Evolutionary conservation across 1,284 basidiomycete species (phyloP).

Genomic region (Moesziomyces globuligerus): DNA sequence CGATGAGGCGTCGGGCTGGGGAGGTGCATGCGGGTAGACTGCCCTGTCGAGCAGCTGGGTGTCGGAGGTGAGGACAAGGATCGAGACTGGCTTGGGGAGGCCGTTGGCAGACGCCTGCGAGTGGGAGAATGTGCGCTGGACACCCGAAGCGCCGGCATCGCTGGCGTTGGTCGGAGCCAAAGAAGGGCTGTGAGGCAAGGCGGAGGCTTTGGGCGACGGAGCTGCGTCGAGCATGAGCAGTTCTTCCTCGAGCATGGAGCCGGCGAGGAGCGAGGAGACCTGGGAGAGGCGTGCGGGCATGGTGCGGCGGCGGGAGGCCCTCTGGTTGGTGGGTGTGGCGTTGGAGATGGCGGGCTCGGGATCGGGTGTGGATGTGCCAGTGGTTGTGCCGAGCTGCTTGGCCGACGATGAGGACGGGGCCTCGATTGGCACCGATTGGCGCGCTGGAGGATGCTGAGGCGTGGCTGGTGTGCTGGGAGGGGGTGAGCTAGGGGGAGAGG

Average conservation of each 20-base stretch:
- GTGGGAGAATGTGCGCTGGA: constrained; percentile 3
- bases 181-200: neutral
- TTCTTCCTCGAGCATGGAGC: constrained; percentile 52
- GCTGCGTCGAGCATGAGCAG: constrained; percentile 33
- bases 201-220: constrained; percentile 16
- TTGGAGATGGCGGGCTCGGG: neutral
- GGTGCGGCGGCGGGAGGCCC: constrained; percentile 29
- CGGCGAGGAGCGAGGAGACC: constrained; percentile 53
- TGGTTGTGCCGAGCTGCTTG: no score
- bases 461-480: constrained; percentile 17
- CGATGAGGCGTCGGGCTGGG: neutral
- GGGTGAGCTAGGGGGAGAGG: constrained; percentile 34
- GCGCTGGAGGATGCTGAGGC: neutral
- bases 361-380: constrained; percentile 1
- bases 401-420: neutral
- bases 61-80: constrained; percentile 35
- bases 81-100: constrained; percentile 12
- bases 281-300: constrained; percentile 50
- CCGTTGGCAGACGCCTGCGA: neutral
- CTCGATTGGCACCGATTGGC: no score
- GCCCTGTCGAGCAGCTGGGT: constrained; percentile 7
- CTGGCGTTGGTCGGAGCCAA: neutral
- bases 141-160: neutral
- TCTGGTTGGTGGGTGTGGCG: constrained; percentile 12
- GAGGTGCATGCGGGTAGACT: constrained; percentile 10